These are phyloP conservation scores for Aspergillus niger DNA, from an alignment of 2,329 filamentous ascomycete genomes.

Conservation along the genomic window DNA sequence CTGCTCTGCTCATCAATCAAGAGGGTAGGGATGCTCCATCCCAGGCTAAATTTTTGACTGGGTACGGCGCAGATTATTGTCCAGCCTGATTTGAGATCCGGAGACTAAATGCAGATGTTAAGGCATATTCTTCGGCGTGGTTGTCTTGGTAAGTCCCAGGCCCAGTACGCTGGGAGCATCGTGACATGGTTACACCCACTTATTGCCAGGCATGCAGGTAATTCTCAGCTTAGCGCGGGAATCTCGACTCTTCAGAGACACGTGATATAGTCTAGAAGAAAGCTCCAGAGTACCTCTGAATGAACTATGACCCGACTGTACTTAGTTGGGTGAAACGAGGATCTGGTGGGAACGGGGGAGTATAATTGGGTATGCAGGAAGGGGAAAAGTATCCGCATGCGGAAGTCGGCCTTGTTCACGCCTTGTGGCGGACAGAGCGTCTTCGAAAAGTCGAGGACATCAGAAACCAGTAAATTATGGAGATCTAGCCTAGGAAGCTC, in stretches of 20 bases:
- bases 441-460: background rate
- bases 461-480: background rate
- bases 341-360: background rate
- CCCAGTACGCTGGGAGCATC: background rate
- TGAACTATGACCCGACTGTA: background rate
- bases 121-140: background rate
- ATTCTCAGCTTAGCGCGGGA: background rate
- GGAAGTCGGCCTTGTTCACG: background rate
- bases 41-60: background rate
- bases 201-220: background rate
- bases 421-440: background rate
- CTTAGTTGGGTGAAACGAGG: background rate
- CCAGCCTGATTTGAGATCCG: background rate
- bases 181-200: background rate
- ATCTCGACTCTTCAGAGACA: background rate
- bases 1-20: background rate
- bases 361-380: background rate
- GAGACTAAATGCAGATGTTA: background rate
- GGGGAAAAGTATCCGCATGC: background rate
- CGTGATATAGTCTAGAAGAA: background rate
- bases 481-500: background rate
- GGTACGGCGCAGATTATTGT: background rate
- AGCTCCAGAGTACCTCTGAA: too few relatives aligned
- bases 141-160: background rate
- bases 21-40: background rate